These are phyloP conservation scores for Hippophae tibetana DNA, from an alignment of 306 rosid species.

Conservation along the genomic window DNA sequence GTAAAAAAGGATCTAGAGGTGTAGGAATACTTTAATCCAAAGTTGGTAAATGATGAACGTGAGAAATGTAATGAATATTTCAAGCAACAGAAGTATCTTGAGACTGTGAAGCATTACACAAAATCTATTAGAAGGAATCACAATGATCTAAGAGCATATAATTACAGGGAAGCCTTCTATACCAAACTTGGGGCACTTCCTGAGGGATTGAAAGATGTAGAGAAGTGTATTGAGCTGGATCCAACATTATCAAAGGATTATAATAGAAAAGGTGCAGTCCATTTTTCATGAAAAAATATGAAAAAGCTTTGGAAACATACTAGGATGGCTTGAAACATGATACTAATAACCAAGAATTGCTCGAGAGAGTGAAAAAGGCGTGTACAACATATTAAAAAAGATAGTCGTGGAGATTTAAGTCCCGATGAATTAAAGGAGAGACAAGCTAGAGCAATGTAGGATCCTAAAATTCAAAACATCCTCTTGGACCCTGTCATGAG, in stretches of 20 bases:
- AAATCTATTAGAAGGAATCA: too few species aligned
- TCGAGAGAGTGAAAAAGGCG: conserved; percentile 61
- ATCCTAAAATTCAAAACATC: too few species aligned
- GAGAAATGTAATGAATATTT: conserved; percentile 94
- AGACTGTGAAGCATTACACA: too few species aligned
- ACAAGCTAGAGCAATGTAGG: conserved; percentile 10
- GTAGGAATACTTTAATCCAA: too few species aligned
- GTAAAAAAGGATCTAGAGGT: too few species aligned
- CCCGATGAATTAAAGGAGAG: conserved; percentile 95
- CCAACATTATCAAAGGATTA: conserved; percentile 85
- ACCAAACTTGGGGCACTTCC: conserved; percentile 92
- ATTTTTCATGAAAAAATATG: conserved; percentile 94
- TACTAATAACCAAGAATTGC: conserved; percentile 66
- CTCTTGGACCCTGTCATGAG: too few species aligned
- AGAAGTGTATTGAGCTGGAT: conserved; percentile 90
- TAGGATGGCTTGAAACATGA: conserved; percentile 36
- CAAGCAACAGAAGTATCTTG: conserved; percentile 40
- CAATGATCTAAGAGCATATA: too few species aligned
- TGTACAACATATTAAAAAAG: conserved; percentile 76
- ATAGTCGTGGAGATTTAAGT: conserved; percentile 82
- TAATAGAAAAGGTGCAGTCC: conserved; percentile 81
- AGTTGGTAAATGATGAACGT: conserved; percentile 42
- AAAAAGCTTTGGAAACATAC: conserved; percentile 64
- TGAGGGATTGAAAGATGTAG: conserved; percentile 95
- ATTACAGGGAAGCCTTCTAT: conserved; percentile 42